These are phyloP conservation scores for Coemansia sp. DNA, from an alignment of 192 early-diverging fungal species.

Conservation along the genomic window DNA sequence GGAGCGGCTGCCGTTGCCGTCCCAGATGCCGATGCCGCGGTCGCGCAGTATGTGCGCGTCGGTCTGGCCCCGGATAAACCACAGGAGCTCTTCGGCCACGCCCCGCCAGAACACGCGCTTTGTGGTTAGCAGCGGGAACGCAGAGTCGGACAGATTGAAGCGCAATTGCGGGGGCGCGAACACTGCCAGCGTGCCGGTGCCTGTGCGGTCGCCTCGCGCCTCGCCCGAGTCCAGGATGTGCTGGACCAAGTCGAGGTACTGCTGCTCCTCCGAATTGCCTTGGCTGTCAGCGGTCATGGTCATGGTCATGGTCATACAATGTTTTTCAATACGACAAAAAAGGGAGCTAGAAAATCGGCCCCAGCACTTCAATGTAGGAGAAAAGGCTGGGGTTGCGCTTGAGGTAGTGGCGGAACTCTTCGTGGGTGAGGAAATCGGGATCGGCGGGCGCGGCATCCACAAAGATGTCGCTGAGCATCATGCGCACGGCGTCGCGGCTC, in stretches of 20 bases:
- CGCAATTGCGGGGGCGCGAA: slow-evolving; percentile 88
- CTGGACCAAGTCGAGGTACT: slow-evolving; percentile 80
- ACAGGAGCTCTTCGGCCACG: slow-evolving; percentile 92
- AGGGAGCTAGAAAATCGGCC: slow-evolving; percentile 70
- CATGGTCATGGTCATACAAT: too few species aligned
- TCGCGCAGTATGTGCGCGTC: slow-evolving; percentile 72
- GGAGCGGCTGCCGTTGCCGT: slow-evolving; percentile 87
- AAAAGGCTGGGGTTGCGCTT: slow-evolving; percentile 77
- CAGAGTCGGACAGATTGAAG: slow-evolving; percentile 71
- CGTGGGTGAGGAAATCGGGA: slow-evolving; percentile 67
- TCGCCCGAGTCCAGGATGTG: slow-evolving; percentile 72
- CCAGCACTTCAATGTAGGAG: slow-evolving; percentile 90
- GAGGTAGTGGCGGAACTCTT: slow-evolving; percentile 79
- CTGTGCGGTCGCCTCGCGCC: slow-evolving; percentile 82
- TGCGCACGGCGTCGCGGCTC: slow-evolving; percentile 88
- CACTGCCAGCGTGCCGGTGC: slow-evolving; percentile 75
- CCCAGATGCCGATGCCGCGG: slow-evolving; percentile 80
- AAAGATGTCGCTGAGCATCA: slow-evolving; percentile 92
- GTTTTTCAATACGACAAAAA: too few species aligned
- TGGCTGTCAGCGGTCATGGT: background rate
- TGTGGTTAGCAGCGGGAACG: slow-evolving; percentile 89
- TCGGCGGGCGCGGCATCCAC: slow-evolving; percentile 56
- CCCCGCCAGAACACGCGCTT: slow-evolving; percentile 91
- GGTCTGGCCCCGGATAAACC: slow-evolving; percentile 92
- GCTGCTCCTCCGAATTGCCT: slow-evolving; percentile 66